A percentile compares a stretch with the other conserved stretches of the same genome.
phyloP scores from a whole-genome alignment of 495 filamentous ascomycete genomes.

The Xylaria sp. region DNA sequence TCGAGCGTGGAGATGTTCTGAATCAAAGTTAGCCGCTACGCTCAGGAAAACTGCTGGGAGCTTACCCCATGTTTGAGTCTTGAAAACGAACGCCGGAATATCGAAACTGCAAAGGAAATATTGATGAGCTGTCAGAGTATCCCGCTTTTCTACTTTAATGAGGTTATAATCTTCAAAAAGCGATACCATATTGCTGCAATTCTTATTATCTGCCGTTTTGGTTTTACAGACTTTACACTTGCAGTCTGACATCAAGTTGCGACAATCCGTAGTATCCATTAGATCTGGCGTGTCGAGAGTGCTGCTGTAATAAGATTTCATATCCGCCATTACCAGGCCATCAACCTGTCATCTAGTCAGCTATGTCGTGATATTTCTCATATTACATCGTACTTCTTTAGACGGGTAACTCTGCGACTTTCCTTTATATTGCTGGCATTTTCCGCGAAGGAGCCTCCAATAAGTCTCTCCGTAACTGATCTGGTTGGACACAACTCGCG shows the following conservation, averaged over 20 bases:
- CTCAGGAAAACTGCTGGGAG: neutral
- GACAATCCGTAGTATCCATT: neutral
- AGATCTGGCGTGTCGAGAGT: neutral
- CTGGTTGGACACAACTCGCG: neutral
- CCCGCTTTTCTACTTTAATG: neutral
- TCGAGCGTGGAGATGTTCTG: neutral
- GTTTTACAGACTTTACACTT: neutral
- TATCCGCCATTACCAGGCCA: slow-evolving; percentile 8
- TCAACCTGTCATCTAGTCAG: neutral
- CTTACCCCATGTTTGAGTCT: slow-evolving; percentile 30
- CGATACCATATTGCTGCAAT: neutral
- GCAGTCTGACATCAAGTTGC: neutral
- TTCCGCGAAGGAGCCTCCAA: neutral
- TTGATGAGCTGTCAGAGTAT: slow-evolving; percentile 18
- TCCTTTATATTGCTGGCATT: neutral
- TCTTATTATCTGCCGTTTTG: neutral
- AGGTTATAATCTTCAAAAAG: neutral
- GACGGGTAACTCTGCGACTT: neutral
- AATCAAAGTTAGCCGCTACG: neutral
- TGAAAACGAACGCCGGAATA: slow-evolving; percentile 29
- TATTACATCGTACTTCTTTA: neutral
- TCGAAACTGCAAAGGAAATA: slow-evolving; percentile 25
- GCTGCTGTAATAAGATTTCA: neutral
- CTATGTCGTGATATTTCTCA: neutral
- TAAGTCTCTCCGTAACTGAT: neutral